phyloP scores from a whole-genome alignment of 2,329 filamentous ascomycete genomes.

The Beauveria pseudobassiana region DNA sequence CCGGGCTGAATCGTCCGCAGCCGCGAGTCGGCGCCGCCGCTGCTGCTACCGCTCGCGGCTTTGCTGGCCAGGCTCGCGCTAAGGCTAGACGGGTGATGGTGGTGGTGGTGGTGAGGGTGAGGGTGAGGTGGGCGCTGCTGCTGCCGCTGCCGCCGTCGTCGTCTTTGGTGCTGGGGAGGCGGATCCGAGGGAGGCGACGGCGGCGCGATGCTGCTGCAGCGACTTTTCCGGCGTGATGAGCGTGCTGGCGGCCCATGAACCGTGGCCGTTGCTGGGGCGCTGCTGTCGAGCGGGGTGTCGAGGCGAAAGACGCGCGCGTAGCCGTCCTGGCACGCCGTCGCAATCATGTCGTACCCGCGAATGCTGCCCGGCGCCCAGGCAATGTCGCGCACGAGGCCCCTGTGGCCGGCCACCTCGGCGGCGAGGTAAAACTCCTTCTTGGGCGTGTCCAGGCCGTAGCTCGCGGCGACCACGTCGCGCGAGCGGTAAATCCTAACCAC shows the following conservation, averaged over 20 bases:
- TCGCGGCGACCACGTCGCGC: conserved; percentile 45
- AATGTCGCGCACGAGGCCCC: conserved; percentile 74
- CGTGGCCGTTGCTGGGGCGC: conserved; percentile 12
- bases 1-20: conserved; percentile 53
- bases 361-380: conserved; percentile 91
- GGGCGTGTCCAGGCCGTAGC: conserved; percentile 45
- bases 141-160: too few species aligned
- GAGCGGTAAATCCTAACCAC: conserved; percentile 78
- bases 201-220: conserved; percentile 14
- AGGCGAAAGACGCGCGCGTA: conserved; percentile 82
- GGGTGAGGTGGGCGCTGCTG: too few species aligned
- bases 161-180: too few species aligned
- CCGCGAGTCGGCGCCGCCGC: conserved; percentile 31
- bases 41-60: conserved; percentile 24
- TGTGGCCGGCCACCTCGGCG: conserved; percentile 65
- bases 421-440: conserved; percentile 80
- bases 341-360: conserved; percentile 81
- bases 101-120: conserved; percentile 20
- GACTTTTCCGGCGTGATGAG: conserved; percentile 30
- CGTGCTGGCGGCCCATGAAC: conserved; percentile 39
- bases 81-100: conserved; percentile 37
- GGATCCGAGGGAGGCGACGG: background rate
- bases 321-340: conserved; percentile 89
- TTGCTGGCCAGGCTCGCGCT: conserved; percentile 47
- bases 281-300: conserved; percentile 47